Conservation (phyloP, 31 red algal genomes). For the Endocladia muricata region DNA sequence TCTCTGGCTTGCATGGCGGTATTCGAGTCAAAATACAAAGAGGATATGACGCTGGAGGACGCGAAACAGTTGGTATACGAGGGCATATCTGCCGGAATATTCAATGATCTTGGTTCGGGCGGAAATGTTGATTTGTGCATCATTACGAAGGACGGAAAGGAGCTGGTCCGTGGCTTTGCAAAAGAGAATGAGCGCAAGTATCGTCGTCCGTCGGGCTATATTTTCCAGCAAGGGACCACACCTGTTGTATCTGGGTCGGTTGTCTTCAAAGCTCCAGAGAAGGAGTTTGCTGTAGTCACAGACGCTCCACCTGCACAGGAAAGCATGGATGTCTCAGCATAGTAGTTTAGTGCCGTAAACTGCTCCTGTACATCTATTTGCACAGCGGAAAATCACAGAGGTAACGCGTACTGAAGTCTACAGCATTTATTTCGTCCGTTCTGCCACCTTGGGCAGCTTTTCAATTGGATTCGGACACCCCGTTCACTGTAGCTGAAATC, state of each 20-base stretch:
- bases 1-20: slow-evolving; percentile 96
- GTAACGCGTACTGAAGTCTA: no score
- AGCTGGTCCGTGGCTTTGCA: slow-evolving; percentile 89
- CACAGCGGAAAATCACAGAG: no score
- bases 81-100: slow-evolving; percentile 96
- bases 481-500: no score
- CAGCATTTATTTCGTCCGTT: no score
- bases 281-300: slow-evolving; percentile 63
- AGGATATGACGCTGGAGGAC: slow-evolving; percentile 84
- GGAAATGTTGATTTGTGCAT: slow-evolving; percentile 99
- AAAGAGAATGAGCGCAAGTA: slow-evolving; percentile 94
- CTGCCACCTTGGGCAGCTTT: no score
- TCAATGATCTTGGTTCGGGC: slow-evolving; percentile 97
- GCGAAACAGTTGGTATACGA: slow-evolving; percentile 91
- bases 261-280: slow-evolving; percentile 38
- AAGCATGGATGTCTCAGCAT: slow-evolving; percentile 74
- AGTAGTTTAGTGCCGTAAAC: background rate
- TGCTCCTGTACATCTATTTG: background rate
- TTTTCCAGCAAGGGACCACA: slow-evolving; percentile 74
- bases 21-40: slow-evolving; percentile 92
- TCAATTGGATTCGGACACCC: no score
- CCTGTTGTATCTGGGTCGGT: slow-evolving; percentile 64
- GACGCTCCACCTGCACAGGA: slow-evolving; percentile 39
- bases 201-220: slow-evolving; percentile 82
- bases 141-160: slow-evolving; percentile 79